Evolutionary conservation across 225 moss, liverwort and hornwort genomes (phyloP).

Genomic region (Anthoceros angustus): DNA sequence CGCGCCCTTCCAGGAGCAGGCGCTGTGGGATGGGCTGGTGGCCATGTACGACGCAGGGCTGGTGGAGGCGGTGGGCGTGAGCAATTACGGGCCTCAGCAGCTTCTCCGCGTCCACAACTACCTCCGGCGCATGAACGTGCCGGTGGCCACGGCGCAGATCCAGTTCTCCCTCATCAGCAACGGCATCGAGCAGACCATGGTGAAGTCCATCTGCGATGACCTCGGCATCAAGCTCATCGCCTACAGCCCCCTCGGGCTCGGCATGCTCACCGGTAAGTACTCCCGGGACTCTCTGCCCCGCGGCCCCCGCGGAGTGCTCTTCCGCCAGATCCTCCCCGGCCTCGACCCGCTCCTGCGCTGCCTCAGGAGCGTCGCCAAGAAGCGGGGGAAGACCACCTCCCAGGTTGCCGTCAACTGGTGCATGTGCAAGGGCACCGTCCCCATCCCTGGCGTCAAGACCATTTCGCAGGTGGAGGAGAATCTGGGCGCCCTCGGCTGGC

Average conservation of each 20-base stretch:
- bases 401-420: slow-evolving; percentile 99
- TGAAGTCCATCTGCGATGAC: slow-evolving; percentile 70
- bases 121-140: slow-evolving; percentile 66
- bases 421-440: slow-evolving; percentile 81
- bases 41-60: slow-evolving; percentile 84
- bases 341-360: slow-evolving; percentile 43
- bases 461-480: slow-evolving; percentile 70
- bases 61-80: slow-evolving; percentile 89
- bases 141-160: slow-evolving; percentile 64
- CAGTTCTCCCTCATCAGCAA: slow-evolving; percentile 96
- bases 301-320: slow-evolving; percentile 67
- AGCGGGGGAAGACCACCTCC: slow-evolving; percentile 54
- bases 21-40: slow-evolving; percentile 84
- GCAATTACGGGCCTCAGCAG: slow-evolving; percentile 96
- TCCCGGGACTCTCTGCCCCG: slow-evolving; percentile 50
- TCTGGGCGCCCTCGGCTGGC: slow-evolving; percentile 75
- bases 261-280: slow-evolving; percentile 96
- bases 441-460: slow-evolving; percentile 84
- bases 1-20: slow-evolving; percentile 89
- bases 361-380: slow-evolving; percentile 48
- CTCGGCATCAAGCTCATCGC: slow-evolving; percentile 72
- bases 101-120: slow-evolving; percentile 69
- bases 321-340: slow-evolving; percentile 77
- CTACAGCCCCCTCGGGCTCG: slow-evolving; percentile 89
- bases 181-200: slow-evolving; percentile 68